Conservation (phyloP, 352 stramenopile genomes). For the Globisporangium uncinulatum region DNA sequence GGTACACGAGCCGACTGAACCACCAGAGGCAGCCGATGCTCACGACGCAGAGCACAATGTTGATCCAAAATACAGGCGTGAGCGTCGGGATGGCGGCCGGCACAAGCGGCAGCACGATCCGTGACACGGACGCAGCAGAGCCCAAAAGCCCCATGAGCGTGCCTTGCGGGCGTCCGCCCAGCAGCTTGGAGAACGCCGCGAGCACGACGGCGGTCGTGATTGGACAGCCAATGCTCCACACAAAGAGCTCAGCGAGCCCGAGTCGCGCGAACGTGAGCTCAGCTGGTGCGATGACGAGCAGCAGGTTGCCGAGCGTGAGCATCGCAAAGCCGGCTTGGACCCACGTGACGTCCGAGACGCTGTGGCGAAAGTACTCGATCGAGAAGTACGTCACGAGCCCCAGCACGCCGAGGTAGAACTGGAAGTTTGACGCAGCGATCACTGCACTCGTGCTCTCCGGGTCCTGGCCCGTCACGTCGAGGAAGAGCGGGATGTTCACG, state of each 20-base stretch:
- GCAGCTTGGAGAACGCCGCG: conserved; percentile 50
- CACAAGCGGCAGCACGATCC: conserved; percentile 47
- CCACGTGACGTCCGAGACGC: conserved; percentile 34
- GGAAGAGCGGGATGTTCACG: conserved; percentile 58
- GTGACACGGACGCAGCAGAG: conserved; percentile 42
- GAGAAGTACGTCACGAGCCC: conserved; percentile 35
- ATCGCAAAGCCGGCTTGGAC: conserved; percentile 42
- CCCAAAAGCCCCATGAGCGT: conserved; percentile 55
- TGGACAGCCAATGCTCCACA: conserved; percentile 61
- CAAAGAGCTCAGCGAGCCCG: conserved; percentile 37
- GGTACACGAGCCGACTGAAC: conserved; percentile 30
- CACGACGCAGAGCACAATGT: conserved; percentile 48
- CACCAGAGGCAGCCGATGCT: conserved; percentile 57
- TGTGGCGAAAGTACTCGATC: conserved; percentile 28
- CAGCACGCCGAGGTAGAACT: conserved; percentile 47
- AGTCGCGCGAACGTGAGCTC: conserved; percentile 23
- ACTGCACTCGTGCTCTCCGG: conserved; percentile 11
- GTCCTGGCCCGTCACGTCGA: conserved; percentile 25
- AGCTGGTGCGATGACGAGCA: conserved; percentile 27
- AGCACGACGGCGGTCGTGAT: conserved; percentile 50
- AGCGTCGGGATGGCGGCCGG: conserved; percentile 52
- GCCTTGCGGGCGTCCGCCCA: conserved; percentile 43
- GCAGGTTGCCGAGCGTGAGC: conserved; percentile 36
- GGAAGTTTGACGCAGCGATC: conserved; percentile 35
- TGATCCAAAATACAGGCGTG: conserved; percentile 73